phyloP scores from a whole-genome alignment of 1,139 yeast genomes.

The Keqinozyma sinolaborantium region DNA sequence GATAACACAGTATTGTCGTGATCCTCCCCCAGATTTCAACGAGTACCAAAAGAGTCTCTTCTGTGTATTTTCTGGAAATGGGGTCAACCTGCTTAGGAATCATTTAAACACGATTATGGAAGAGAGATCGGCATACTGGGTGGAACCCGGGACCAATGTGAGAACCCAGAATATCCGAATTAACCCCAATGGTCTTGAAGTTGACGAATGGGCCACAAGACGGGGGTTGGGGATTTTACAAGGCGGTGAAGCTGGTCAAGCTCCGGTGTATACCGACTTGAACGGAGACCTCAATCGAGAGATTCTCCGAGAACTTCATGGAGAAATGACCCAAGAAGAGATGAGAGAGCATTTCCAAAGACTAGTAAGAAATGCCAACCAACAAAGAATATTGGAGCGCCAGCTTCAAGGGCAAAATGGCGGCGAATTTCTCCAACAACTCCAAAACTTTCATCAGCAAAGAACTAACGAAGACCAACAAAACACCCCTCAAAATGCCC shows the following conservation, averaged over 20 bases:
- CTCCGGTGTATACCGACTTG: too few relatives aligned
- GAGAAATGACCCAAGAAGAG: conserved; percentile 33
- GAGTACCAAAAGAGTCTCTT: conserved; percentile 82
- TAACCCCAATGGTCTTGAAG: conserved; percentile 3
- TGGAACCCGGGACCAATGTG: conserved; percentile 28
- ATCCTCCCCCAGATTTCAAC: conserved; percentile 93
- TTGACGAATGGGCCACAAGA: conserved; percentile 31
- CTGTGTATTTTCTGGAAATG: conserved; percentile 92
- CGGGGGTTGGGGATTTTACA: conserved; percentile 31
- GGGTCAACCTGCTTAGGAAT: conserved; percentile 70
- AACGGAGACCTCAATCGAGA: conserved; percentile 32
- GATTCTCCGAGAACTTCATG: conserved; percentile 31
- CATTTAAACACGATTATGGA: conserved; percentile 50
- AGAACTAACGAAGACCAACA: too few relatives aligned
- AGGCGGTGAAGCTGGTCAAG: conserved; percentile 14
- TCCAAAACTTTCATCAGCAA: too few relatives aligned
- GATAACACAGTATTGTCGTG: conserved; percentile 82
- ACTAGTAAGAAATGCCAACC: conserved; percentile 28
- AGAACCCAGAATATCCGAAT: conserved; percentile 1
- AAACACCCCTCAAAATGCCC: conserved; percentile 42
- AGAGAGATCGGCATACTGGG: conserved; percentile 36
- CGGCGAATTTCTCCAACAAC: too few relatives aligned
- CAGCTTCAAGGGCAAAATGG: conserved; percentile 6
- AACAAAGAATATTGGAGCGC: conserved; percentile 12
- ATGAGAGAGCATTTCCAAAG: conserved; percentile 39